Evolutionary conservation across 148 eudicot species (phyloP).

Genomic region (Hydrangea macrophylla): DNA sequence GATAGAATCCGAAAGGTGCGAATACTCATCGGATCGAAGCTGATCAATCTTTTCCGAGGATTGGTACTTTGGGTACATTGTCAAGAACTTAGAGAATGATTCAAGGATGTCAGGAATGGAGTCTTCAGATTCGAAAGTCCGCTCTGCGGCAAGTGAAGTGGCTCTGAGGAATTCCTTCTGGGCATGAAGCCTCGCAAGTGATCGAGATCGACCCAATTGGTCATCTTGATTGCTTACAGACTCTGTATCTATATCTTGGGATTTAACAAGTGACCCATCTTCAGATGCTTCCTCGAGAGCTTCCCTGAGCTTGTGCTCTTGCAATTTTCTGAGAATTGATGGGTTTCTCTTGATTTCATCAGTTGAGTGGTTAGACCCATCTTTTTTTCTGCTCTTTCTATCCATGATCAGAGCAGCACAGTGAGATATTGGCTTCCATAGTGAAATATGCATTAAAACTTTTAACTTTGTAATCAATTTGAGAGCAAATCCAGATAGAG

Average conservation of each 20-base stretch:
- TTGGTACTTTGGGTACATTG: slow-evolving; percentile 79
- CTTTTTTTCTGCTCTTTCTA: slow-evolving; percentile 67
- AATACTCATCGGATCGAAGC: slow-evolving; percentile 77
- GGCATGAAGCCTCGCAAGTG: slow-evolving; percentile 70
- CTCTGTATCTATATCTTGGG: slow-evolving; percentile 57
- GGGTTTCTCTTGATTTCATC: slow-evolving; percentile 53
- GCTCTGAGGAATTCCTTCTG: slow-evolving; percentile 86
- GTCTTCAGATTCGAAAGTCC: slow-evolving; percentile 52
- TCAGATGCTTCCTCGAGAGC: too few species aligned
- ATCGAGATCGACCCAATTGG: slow-evolving; percentile 70
- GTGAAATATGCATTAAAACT: slow-evolving; percentile 84
- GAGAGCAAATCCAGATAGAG: slow-evolving; percentile 10
- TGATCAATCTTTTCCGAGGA: slow-evolving; percentile 82
- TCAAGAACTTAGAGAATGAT: slow-evolving; percentile 73
- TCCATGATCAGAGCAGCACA: slow-evolving; percentile 71
- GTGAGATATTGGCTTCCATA: slow-evolving; percentile 90
- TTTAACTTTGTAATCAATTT: slow-evolving; percentile 14
- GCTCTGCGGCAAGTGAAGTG: slow-evolving; percentile 85
- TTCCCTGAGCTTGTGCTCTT: slow-evolving; percentile 75
- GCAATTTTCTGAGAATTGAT: slow-evolving; percentile 54
- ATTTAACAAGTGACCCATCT: too few species aligned
- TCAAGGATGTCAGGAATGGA: slow-evolving; percentile 61
- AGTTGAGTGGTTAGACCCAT: slow-evolving; percentile 42
- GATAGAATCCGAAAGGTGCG: slow-evolving; percentile 46
- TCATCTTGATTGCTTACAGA: slow-evolving; percentile 45